Base-by-base conservation (phyloP, 345 rosid species). In the Stellera chamaejasme region DNA sequence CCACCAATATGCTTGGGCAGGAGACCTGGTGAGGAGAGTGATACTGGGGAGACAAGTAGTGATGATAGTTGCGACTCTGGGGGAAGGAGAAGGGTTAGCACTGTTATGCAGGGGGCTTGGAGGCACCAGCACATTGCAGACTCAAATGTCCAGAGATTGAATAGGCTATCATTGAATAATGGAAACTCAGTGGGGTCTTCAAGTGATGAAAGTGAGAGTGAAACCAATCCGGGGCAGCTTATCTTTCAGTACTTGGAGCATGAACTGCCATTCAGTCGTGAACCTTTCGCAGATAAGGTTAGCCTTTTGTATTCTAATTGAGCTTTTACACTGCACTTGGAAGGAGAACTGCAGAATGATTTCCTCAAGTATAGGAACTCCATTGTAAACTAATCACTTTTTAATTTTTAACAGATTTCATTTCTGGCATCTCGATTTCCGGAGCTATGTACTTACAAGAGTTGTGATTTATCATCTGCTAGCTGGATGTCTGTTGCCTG, bases 401-500 rank as follows among this genome's bases (percentile, higher is more conserved):
- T 45, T 39, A 13, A 19, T 19, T 19, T 62, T 44, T 56, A 44
- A 14, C 78, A 93, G 99, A 74, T 93, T 43, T 62, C 75, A n/a
- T 72, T 71, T 61, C 92, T 93, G 8, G 84, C 87, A n/a, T 77
- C 88, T 69, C 79, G 61, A 59, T 87, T 79, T 76, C 90, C 96
- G 4, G 84, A 72, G 71, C 76, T 93, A 50, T 71, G 61, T 70
- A 79, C 96, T 25, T 83, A 64, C 66, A 75, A 76, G 70, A 93
- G 99, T 66, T 84, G 88, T 55, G 97, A 93, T 69, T 79, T 93
- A 23, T 75, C 77, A 23, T 77, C 90, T 43, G 74, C 88, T 19
- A 93, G 99, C 74, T 93, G 99, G 99, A 65, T 93, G 43, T 90
- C 96, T 48, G 90, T 93, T 47, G 96, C 99, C 43, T 93, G 99